Evolutionary conservation across 2,329 filamentous ascomycete genomes (phyloP).

Genomic region (Trichoderma breve): DNA sequence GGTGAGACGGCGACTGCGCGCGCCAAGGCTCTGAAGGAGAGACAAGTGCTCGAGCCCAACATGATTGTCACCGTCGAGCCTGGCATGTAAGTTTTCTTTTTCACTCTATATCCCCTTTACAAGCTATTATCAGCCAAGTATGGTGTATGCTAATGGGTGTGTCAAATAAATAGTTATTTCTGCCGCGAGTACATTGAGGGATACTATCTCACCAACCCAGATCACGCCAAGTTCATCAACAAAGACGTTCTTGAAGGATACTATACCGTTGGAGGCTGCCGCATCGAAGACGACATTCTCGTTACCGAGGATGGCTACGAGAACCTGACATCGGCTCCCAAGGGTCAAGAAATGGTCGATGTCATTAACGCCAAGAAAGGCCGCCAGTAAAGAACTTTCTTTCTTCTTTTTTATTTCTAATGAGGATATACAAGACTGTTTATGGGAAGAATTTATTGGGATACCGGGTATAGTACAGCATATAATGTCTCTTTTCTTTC

Average conservation of each 20-base stretch:
- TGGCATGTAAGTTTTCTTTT: slow-evolving; percentile 52
- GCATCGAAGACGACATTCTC: slow-evolving; percentile 88
- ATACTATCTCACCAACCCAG: slow-evolving; percentile 59
- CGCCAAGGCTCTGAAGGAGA: slow-evolving; percentile 32
- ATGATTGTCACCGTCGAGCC: slow-evolving; percentile 81
- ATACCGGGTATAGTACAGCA: background rate
- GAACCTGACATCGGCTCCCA: slow-evolving; percentile 78
- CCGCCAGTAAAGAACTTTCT: background rate
- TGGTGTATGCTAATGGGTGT: slow-evolving; percentile 16
- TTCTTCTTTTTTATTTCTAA: background rate
- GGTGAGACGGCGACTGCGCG: slow-evolving; percentile 25
- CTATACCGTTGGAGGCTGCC: slow-evolving; percentile 80
- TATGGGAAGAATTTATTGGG: background rate
- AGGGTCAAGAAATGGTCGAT: slow-evolving; percentile 67
- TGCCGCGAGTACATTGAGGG: slow-evolving; percentile 70
- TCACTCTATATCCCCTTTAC: background rate
- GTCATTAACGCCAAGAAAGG: slow-evolving; percentile 48
- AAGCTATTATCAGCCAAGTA: background rate
- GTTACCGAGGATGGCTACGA: slow-evolving; percentile 77
- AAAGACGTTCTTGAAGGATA: slow-evolving; percentile 62
- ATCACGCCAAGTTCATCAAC: slow-evolving; percentile 64
- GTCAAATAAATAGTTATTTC: slow-evolving; percentile 58
- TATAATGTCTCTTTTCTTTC: background rate
- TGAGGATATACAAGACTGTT: background rate
- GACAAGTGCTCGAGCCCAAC: slow-evolving; percentile 50